Base-by-base conservation (phyloP, 208 protist genomes). In the Acanthamoeba triangularis region DNA sequence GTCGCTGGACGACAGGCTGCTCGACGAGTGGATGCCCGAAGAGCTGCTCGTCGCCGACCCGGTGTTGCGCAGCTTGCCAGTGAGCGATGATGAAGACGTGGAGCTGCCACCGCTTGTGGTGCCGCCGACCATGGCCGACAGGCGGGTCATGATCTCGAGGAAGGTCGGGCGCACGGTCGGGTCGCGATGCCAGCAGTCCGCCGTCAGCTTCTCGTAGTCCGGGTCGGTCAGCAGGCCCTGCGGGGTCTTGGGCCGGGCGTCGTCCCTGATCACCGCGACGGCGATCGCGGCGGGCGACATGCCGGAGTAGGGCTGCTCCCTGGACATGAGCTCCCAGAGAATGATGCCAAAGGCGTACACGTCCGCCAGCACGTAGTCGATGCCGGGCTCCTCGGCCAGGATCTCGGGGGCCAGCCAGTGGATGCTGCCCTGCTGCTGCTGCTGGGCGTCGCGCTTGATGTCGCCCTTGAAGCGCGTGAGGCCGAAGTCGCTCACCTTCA, bases 401-500 rank as follows among this genome's bases (percentile, higher is more conserved):
- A 87, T 41, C 78, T 87, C 78, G 25, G 78, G 78, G 11, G 78
- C 78, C 4, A 41, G 7, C 78, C 78, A 87, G n/a, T 87, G 78
- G 10, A 87, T 61, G 49, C 44, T 61, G 47, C 78, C 41, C 23
- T 61, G 23, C 41, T 87, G 47, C 63, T 69, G n/a, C 14, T 30
- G 18, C 47, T 30, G n/a, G 5, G 47, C 49, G 49, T 87, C 49
- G 7, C 20, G 6, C 78, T 87, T 87, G 78, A 87, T 11, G 47
- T 61, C n/a, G 23, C 33, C 78, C 25, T 35, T 25, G 78, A 87
- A 87, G 16, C 47, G 37, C 11, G 78, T 87, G 47, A 87, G 49
- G 41, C 78, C 78, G 28, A 78, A 78, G 20, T 78, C 69, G 69
- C 25, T 37, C 33, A 78, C 94, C 90, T 97, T 97, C 35, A 97